A percentile compares a stretch with the other conserved stretches of the same genome.
Conservation (phyloP, 352 stramenopile genomes). For the Blastocystis sp. region DNA sequence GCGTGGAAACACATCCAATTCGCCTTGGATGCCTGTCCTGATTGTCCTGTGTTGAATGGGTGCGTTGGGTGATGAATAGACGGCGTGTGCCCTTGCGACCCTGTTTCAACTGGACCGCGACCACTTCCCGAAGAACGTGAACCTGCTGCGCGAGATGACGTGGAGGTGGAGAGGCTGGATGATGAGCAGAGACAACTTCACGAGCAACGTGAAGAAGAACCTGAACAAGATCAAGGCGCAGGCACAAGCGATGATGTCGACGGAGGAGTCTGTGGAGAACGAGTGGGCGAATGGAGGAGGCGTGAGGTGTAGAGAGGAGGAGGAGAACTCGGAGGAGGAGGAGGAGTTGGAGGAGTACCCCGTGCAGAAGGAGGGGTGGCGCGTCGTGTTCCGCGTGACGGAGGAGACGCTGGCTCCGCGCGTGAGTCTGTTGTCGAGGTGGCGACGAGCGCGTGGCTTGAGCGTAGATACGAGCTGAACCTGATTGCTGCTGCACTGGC, state of each 20-base stretch:
- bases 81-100: not conserved
- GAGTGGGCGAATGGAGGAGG: no score
- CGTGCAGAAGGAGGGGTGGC: constrained; percentile 12
- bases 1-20: constrained; percentile 22
- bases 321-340: no score
- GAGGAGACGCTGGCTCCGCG: not conserved
- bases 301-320: no score
- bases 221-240: constrained; percentile 29
- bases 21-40: not conserved
- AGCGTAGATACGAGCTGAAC: not conserved
- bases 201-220: constrained; percentile 35
- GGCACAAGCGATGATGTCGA: constrained; percentile 23
- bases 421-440: not conserved
- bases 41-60: not conserved
- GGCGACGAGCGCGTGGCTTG: not conserved
- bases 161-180: not conserved
- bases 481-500: constrained; percentile 3
- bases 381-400: not conserved
- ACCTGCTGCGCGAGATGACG: constrained; percentile 5
- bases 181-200: constrained; percentile 22
- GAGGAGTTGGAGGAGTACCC: no score
- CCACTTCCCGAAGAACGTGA: not conserved
- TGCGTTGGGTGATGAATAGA: not conserved
- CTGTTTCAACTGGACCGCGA: constrained; percentile 12
- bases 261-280: not conserved